phyloP scores from a whole-genome alignment of 768 basidiomycete species.

The Hebeloma cylindrosporum region DNA sequence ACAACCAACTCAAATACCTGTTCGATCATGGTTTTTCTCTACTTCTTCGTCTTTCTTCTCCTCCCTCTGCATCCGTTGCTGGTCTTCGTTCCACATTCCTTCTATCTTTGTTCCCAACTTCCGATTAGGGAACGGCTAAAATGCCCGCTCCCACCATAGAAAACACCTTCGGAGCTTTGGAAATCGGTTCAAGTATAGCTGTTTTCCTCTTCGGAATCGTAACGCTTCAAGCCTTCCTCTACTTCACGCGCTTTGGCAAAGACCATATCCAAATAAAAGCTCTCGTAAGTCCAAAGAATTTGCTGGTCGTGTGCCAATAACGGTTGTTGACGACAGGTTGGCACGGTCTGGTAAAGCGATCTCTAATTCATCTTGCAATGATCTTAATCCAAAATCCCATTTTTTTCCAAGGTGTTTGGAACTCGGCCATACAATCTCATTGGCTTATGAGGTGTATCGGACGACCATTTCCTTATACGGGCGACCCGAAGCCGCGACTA shows the following conservation, averaged over 20 bases:
- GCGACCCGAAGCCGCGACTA: not conserved
- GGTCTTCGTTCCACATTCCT: no score
- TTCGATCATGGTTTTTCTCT: no score
- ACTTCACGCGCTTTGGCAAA: conserved; percentile 20
- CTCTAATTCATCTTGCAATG: not conserved
- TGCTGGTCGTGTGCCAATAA: not conserved
- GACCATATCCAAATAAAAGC: conserved; percentile 19
- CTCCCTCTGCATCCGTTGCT: no score
- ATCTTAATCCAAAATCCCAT: no score
- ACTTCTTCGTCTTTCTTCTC: no score
- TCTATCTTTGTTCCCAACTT: no score
- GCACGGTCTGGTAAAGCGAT: not conserved
- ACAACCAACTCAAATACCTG: no score
- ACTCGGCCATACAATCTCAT: conserved; percentile 6
- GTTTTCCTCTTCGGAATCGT: conserved; percentile 28
- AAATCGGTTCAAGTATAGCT: conserved; percentile 22
- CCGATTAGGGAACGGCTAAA: no score
- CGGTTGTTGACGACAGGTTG: conserved; percentile 6
- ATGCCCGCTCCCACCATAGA: conserved; percentile 8
- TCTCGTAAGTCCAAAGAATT: conserved; percentile 19
- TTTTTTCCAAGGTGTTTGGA: conserved; percentile 8
- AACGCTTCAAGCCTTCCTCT: conserved; percentile 23
- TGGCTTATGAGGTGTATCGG: conserved; percentile 8
- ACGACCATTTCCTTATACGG: conserved; percentile 3
- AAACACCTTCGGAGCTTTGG: conserved; percentile 22